A percentile compares a stretch with the other conserved stretches of the same genome.
phyloP scores from a whole-genome alignment of 208 protist species.

The Trypanosomatidae sp. region DNA sequence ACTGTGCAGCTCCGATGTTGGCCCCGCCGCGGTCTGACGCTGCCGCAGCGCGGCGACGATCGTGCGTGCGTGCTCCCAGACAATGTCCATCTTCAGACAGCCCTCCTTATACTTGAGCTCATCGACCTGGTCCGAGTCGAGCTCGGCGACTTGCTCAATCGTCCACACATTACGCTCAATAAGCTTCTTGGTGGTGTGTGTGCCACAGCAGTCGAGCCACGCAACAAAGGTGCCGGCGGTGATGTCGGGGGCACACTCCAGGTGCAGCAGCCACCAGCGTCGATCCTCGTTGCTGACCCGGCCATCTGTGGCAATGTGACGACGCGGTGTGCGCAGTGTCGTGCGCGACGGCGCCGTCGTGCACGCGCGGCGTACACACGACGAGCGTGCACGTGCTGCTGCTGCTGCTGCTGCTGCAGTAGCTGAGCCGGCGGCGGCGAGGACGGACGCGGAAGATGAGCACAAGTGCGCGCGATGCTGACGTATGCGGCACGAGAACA shows the following conservation, averaged over 20 bases:
- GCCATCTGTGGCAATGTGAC: conserved; percentile 49
- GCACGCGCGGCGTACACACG: no score
- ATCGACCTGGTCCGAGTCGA: conserved; percentile 77
- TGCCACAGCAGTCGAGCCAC: conserved; percentile 81
- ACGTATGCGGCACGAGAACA: no score
- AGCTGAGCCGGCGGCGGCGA: no score
- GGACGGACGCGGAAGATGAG: no score
- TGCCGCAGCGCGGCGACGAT: conserved; percentile 62
- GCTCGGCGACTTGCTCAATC: conserved; percentile 72
- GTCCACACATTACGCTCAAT: conserved; percentile 87
- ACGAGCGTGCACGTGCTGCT: no score
- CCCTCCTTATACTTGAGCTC: conserved; percentile 83
- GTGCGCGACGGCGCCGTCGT: no score
- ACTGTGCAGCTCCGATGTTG: conserved; percentile 70
- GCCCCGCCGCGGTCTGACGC: conserved; percentile 43
- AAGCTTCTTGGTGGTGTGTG: conserved; percentile 84
- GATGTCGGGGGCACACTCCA: conserved; percentile 76
- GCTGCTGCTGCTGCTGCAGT: no score
- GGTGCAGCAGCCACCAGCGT: conserved; percentile 80
- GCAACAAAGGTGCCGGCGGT: conserved; percentile 73
- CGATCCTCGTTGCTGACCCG: conserved; percentile 80
- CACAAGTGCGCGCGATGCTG: no score
- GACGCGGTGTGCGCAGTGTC: no score
- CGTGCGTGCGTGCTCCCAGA: conserved; percentile 82
- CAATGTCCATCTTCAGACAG: conserved; percentile 80